A percentile compares a stretch with the other conserved stretches of the same genome.
Conservation (phyloP, 305 asterid species). For the Stenogyne calaminthoides region DNA sequence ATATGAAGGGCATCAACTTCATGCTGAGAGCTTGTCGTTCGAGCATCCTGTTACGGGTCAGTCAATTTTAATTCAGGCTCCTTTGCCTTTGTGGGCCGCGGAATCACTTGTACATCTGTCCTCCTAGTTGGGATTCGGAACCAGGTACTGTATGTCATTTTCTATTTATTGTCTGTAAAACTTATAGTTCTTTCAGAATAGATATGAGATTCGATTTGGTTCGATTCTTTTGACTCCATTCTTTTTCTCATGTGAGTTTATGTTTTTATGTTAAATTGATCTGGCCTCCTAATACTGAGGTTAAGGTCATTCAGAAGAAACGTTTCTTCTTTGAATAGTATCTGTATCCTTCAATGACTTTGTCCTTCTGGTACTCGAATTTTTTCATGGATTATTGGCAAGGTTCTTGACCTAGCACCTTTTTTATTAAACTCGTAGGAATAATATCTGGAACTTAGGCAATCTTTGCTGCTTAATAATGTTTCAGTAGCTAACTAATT, state of each 20-base stretch:
- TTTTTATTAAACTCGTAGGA: not conserved
- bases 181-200: not conserved
- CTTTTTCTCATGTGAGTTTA: constrained; percentile 17
- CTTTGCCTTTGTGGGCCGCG: constrained; percentile 73
- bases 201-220: too few species aligned
- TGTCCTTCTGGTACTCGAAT: not conserved
- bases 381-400: not conserved
- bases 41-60: constrained; percentile 78
- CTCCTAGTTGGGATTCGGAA: constrained; percentile 15
- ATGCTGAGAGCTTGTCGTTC: constrained; percentile 86
- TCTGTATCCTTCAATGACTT: not conserved
- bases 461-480: constrained; percentile 1
- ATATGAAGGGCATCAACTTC: constrained; percentile 81
- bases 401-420: constrained; percentile 4
- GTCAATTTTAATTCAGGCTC: constrained; percentile 60
- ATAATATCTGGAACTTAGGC: constrained; percentile 1
- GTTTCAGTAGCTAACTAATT: not conserved
- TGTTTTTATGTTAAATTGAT: not conserved
- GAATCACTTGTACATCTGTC: constrained; percentile 33
- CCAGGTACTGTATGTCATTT: not conserved
- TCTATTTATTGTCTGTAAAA: not conserved
- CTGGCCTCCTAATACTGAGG: not conserved
- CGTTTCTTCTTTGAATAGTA: too few species aligned
- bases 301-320: not conserved
- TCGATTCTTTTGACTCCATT: not conserved